Evolutionary conservation across 23 red algal species (phyloP).

Genomic region (Gracilaria vermiculophylla): DNA sequence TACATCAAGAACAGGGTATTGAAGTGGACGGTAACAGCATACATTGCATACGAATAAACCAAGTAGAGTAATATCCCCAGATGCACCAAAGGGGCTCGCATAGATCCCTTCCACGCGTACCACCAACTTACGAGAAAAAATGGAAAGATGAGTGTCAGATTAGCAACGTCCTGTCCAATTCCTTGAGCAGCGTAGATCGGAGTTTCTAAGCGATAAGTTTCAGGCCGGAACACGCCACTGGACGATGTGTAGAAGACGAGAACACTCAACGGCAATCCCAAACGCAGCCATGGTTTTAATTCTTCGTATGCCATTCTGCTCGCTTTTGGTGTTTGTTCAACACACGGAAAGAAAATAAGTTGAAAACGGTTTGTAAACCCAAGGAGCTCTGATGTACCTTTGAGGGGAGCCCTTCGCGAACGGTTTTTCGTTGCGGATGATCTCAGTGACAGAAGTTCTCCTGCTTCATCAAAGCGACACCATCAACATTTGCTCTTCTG

Average conservation of each 20-base stretch:
- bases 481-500: no score
- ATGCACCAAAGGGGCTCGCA: background rate
- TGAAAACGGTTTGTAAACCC: no score
- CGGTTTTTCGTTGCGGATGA: no score
- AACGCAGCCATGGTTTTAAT: background rate
- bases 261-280: background rate
- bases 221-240: background rate
- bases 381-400: no score
- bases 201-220: background rate
- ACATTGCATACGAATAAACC: conserved; percentile 22
- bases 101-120: background rate
- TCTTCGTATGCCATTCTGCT: background rate
- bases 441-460: no score
- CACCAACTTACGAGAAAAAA: background rate
- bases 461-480: no score
- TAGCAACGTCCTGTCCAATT: conserved; percentile 1
- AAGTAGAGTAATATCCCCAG: background rate
- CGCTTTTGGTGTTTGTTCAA: background rate
- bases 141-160: background rate
- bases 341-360: background rate
- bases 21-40: conserved; percentile 11
- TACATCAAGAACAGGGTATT: conserved; percentile 12
- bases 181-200: conserved; percentile 4
- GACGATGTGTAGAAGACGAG: background rate
- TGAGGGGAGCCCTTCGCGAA: no score